Evolutionary conservation across 2,329 filamentous ascomycete species (phyloP).

Genomic region (Elsinoe australis): DNA sequence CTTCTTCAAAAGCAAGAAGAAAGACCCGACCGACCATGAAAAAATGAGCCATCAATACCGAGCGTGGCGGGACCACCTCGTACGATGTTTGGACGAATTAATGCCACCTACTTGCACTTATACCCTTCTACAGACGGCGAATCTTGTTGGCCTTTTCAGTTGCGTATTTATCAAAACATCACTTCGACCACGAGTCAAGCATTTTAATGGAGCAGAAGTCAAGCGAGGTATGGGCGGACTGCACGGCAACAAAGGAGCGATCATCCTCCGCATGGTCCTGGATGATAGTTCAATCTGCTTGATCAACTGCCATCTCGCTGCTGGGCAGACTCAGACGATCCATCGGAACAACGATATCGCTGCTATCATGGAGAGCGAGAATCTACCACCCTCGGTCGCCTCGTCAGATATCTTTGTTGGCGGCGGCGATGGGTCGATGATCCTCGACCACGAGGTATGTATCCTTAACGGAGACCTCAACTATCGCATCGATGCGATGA

Average conservation of each 20-base stretch:
- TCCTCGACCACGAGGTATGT: conserved; percentile 96
- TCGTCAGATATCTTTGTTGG: conserved; percentile 73
- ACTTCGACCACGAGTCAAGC: conserved; percentile 66
- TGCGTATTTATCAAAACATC: conserved; percentile 88
- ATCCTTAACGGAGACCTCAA: conserved; percentile 94
- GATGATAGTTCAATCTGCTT: conserved; percentile 95
- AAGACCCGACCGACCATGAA: conserved; percentile 76
- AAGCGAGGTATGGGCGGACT: conserved; percentile 94
- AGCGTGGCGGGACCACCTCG: conserved; percentile 88
- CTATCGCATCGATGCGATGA: conserved; percentile 97
- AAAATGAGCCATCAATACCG: conserved; percentile 96
- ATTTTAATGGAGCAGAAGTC: conserved; percentile 72
- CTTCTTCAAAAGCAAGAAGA: conserved; percentile 75
- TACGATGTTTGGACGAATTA: conserved; percentile 71
- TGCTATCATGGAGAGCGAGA: conserved; percentile 71
- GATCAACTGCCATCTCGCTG: conserved; percentile 93
- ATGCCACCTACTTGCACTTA: conserved; percentile 73
- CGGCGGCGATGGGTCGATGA: conserved; percentile 91
- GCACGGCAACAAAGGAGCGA: conserved; percentile 93
- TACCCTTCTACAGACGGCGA: conserved; percentile 77
- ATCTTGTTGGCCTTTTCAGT: conserved; percentile 88
- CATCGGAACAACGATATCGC: conserved; percentile 89
- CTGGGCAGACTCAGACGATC: conserved; percentile 82
- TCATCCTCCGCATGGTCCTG: conserved; percentile 83
- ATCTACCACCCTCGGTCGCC: conserved; percentile 56